A percentile compares a stretch with the other conserved stretches of the same genome.
Conservation (phyloP, 148 eudicot genomes). For the Rheum nobile region DNA sequence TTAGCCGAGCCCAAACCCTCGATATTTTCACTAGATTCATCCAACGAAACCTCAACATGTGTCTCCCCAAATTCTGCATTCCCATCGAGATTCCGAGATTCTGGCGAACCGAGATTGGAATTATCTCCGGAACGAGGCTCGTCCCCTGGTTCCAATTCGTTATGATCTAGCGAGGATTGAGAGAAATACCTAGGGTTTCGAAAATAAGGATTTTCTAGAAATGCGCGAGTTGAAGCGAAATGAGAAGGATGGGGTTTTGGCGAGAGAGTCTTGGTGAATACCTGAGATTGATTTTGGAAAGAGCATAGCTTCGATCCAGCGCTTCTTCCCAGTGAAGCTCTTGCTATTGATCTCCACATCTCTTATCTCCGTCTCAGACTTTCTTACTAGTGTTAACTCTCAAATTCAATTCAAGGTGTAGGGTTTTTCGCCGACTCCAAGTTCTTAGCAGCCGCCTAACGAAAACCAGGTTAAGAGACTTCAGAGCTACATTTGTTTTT, state of each 20-base stretch:
- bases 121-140: not conserved
- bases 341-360: conserved; percentile 40
- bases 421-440: not conserved
- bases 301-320: conserved; percentile 12
- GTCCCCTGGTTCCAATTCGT: conserved; percentile 16
- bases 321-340: conserved; percentile 16
- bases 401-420: not conserved
- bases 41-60: conserved; percentile 7
- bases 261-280: conserved; percentile 10
- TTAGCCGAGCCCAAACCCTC: conserved; percentile 5
- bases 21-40: conserved; percentile 10
- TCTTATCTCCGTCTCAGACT: not conserved
- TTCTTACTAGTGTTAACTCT: not conserved
- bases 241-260: conserved; percentile 9
- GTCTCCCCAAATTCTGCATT: conserved; percentile 4
- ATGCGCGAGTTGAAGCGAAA: conserved; percentile 3
- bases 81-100: conserved; percentile 2
- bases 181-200: conserved; percentile 29
- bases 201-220: not conserved
- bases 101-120: not conserved
- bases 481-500: too few species aligned
- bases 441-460: not conserved
- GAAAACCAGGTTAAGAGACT: too few species aligned
- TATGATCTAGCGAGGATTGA: conserved; percentile 18
- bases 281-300: conserved; percentile 22